Percentiles rank a stretch among this genome's conserved stretches.
phyloP scores from a whole-genome alignment of 495 filamentous ascomycete genomes.

The Niebla homalea region DNA sequence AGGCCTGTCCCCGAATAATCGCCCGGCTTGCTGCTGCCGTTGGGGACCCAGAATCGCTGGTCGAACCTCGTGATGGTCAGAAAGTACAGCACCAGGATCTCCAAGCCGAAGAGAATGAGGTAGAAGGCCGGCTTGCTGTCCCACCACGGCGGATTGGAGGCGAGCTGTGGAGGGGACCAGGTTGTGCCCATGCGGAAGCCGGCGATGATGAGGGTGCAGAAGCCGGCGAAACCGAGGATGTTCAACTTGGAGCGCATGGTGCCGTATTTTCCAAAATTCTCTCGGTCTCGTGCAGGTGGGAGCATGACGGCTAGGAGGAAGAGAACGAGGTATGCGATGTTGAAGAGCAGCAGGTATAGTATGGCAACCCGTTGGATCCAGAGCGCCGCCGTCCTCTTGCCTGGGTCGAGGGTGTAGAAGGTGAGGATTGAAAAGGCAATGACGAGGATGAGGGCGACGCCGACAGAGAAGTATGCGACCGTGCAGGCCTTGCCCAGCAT shows the following conservation, averaged over 20 bases:
- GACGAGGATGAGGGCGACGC: constrained; percentile 47
- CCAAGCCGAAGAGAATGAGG: constrained; percentile 57
- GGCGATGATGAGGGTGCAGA: constrained; percentile 51
- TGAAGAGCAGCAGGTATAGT: constrained; percentile 51
- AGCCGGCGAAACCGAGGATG: constrained; percentile 40
- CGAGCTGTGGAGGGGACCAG: constrained; percentile 38
- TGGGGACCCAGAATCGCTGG: constrained; percentile 52
- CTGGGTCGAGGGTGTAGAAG: constrained; percentile 47
- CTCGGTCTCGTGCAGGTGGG: constrained; percentile 35
- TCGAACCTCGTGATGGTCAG: constrained; percentile 56
- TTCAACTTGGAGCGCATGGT: constrained; percentile 48
- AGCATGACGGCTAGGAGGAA: constrained; percentile 51
- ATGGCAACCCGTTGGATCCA: constrained; percentile 41
- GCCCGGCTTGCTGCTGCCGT: constrained; percentile 20
- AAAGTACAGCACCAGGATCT: constrained; percentile 49
- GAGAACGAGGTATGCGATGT: constrained; percentile 52
- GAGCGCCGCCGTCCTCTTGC: constrained; percentile 35
- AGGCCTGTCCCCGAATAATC: constrained; percentile 7
- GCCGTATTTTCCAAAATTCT: constrained; percentile 55
- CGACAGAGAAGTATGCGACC: constrained; percentile 42
- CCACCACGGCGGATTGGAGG: constrained; percentile 48
- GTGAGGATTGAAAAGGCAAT: constrained; percentile 50
- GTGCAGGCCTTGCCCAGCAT: constrained; percentile 34
- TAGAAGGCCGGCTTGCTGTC: constrained; percentile 59
- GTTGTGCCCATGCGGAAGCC: constrained; percentile 46